These are phyloP conservation scores for Camillea tinctor DNA, from an alignment of 2,329 filamentous ascomycete genomes.

Conservation along the genomic window DNA sequence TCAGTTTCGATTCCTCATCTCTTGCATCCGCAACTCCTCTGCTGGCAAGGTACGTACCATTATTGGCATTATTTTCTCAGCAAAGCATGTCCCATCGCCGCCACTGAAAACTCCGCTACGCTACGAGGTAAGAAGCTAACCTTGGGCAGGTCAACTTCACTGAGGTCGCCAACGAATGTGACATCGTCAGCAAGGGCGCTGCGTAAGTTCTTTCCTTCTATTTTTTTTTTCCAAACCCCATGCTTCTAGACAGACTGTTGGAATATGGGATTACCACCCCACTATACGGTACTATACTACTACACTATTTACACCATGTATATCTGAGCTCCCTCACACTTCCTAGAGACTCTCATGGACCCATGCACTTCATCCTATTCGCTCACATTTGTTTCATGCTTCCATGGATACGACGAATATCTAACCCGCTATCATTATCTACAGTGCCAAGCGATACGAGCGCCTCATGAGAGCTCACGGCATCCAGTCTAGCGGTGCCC, in stretches of 20 bases:
- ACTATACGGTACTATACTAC: too few relatives aligned
- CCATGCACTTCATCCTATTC: too few relatives aligned
- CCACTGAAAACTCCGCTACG: too few relatives aligned
- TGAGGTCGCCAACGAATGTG: conserved; percentile 62
- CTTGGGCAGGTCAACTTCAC: conserved; percentile 59
- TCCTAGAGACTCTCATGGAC: too few relatives aligned
- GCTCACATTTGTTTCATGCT: background rate
- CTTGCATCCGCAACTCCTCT: conserved; percentile 61
- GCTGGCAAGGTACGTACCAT: conserved; percentile 55
- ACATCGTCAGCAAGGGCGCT: conserved; percentile 63
- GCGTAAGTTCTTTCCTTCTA: conserved; percentile 54
- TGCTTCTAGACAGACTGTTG: too few relatives aligned
- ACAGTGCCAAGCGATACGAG: conserved; percentile 66
- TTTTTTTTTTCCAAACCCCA: background rate
- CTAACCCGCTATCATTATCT: background rate
- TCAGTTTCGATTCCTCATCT: conserved; percentile 65
- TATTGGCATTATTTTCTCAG: background rate
- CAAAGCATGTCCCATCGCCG: background rate
- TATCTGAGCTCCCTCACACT: too few relatives aligned
- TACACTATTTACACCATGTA: too few relatives aligned
- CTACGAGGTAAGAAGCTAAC: conserved; percentile 16
- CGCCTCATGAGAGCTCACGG: conserved; percentile 61
- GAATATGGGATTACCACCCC: too few relatives aligned
- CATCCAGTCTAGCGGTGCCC: conserved; percentile 36
- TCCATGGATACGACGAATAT: background rate